Percentiles rank a stretch among this genome's conserved stretches.
phyloP scores from a whole-genome alignment of 192 early-diverging fungal genomes.

The Chytriomyces sp. region DNA sequence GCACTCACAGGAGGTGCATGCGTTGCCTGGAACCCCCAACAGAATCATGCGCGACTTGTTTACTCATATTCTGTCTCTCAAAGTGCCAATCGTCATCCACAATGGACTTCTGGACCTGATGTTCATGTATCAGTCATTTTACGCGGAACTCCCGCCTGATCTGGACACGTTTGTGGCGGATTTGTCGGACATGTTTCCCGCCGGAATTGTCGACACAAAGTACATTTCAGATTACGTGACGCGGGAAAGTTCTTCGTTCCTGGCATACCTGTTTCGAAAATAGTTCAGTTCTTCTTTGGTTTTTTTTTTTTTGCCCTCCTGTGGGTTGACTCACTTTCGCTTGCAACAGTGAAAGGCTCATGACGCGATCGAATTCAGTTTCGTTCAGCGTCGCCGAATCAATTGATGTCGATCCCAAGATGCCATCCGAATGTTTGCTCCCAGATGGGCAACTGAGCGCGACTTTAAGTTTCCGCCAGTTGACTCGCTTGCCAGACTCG shows the following conservation, averaged over 20 bases:
- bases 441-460: conserved; percentile 27
- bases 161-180: conserved; percentile 78
- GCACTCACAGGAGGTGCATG: background rate
- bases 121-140: conserved; percentile 90
- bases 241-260: conserved; percentile 65
- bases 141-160: conserved; percentile 73
- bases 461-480: background rate
- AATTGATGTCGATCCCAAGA: conserved; percentile 24
- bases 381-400: background rate
- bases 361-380: too few species aligned
- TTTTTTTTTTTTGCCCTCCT: background rate
- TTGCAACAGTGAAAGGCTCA: background rate
- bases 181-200: conserved; percentile 79
- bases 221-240: conserved; percentile 75
- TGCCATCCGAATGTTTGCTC: conserved; percentile 3
- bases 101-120: conserved; percentile 94
- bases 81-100: conserved; percentile 82
- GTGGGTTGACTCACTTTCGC: background rate
- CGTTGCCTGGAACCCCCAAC: conserved; percentile 37
- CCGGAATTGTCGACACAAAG: conserved; percentile 94
- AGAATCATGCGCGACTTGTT: conserved; percentile 46
- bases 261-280: conserved; percentile 74
- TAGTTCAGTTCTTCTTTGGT: conserved; percentile 37
- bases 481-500: background rate
- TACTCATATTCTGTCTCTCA: conserved; percentile 40